These are phyloP conservation scores for Fraxinus nigra DNA, from an alignment of 305 asterid species.

Conservation along the genomic window DNA sequence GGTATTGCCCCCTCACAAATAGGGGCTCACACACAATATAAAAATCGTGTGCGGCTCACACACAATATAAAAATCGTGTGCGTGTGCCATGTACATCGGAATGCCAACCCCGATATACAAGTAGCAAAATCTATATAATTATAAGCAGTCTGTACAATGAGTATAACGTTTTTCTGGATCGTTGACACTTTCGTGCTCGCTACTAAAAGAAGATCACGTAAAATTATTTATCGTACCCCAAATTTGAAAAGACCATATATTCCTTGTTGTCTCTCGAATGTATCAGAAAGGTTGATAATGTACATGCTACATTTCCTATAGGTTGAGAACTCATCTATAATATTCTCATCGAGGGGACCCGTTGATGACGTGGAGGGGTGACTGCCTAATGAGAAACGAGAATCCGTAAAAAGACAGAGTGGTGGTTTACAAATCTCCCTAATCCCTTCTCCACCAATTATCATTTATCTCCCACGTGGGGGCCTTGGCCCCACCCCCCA, in stretches of 20 bases:
- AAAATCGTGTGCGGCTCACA: too few relatives aligned
- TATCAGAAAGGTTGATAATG: neutral
- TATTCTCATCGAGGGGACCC: conserved; percentile 22
- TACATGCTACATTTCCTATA: neutral
- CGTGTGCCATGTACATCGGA: too few relatives aligned
- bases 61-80: too few relatives aligned
- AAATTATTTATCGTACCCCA: neutral
- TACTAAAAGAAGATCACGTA: neutral
- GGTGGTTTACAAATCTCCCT: conserved; percentile 28
- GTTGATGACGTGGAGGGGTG: conserved; percentile 38
- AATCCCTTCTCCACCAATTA: conserved; percentile 51
- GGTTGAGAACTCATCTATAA: neutral
- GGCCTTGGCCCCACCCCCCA: conserved; percentile 26
- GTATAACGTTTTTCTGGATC: too few relatives aligned
- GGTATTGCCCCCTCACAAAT: too few relatives aligned
- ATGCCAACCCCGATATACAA: too few relatives aligned
- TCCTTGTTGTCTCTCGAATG: neutral
- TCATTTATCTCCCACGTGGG: conserved; percentile 46
- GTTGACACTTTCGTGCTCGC: neutral
- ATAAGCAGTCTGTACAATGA: neutral
- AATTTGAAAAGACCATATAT: neutral
- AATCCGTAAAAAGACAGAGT: conserved; percentile 20
- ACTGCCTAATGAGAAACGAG: conserved; percentile 3
- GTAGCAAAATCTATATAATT: too few relatives aligned
- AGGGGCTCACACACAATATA: too few relatives aligned